Conservation (phyloP, 345 rosid species). For the Eutrema yunnanense region DNA sequence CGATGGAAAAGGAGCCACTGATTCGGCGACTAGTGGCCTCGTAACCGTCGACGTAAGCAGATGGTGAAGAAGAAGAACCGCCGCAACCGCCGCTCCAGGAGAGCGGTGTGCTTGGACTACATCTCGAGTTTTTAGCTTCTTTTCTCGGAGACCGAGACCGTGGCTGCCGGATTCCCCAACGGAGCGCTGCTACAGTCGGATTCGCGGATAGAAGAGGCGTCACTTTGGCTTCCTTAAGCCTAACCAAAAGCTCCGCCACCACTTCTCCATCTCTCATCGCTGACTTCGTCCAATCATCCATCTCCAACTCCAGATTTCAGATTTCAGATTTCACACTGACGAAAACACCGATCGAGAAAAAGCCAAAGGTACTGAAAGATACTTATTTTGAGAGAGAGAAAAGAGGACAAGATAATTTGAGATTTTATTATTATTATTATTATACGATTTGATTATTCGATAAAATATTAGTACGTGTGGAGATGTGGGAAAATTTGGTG, state of each 20-base stretch:
- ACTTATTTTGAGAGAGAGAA: slow-evolving; percentile 3
- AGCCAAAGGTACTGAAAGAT: not conserved
- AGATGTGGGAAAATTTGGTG: slow-evolving; percentile 17
- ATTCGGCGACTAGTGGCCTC: slow-evolving; percentile 56
- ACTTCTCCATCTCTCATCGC: slow-evolving; percentile 70
- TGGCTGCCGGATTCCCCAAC: slow-evolving; percentile 63
- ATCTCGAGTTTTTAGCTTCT: slow-evolving; percentile 31
- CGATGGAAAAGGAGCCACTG: slow-evolving; percentile 30
- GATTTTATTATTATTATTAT: not conserved
- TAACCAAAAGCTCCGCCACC: slow-evolving; percentile 63
- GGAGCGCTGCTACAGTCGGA: slow-evolving; percentile 27
- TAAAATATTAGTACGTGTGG: slow-evolving; percentile 21
- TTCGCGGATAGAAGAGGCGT: slow-evolving; percentile 10
- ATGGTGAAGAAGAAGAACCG: slow-evolving; percentile 44
- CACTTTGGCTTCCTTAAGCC: slow-evolving; percentile 44
- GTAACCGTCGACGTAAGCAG: slow-evolving; percentile 51
- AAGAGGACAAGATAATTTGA: not conserved
- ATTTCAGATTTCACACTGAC: not conserved
- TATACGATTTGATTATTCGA: not conserved
- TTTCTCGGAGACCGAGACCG: slow-evolving; percentile 41
- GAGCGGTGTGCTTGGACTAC: slow-evolving; percentile 73
- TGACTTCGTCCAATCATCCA: slow-evolving; percentile 67
- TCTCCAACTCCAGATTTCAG: not conserved
- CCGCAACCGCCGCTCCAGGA: slow-evolving; percentile 54
- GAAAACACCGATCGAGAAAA: not conserved